Base-by-base conservation (phyloP, 2,329 filamentous ascomycete species). In the Microsporum ferrugineum region DNA sequence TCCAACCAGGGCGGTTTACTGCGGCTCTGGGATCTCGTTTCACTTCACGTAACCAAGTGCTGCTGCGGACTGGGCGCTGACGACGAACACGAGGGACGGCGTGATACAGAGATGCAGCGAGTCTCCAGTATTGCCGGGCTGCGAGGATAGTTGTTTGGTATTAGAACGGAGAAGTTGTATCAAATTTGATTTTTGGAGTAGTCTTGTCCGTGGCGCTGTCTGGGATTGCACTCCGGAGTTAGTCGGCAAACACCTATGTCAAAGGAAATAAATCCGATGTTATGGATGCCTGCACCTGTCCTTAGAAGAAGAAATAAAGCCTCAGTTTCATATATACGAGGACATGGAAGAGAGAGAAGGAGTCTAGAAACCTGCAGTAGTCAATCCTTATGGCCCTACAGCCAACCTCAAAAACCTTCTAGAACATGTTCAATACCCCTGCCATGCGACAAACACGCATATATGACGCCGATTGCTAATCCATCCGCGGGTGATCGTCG, bases 301-400 rank as follows among this genome's bases (percentile, higher is more conserved):
- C 31, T 53, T 53, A 34, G 5, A n/a, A 10, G 10, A 33, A 14
- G 27, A 33, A 53, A 53, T 33, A 1, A 53, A 53, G 12, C 49
- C 27, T 53, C 49, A 53, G 49, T 53, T 53, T 53, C 49, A 53
- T 14, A 33, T 53, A 53, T 53, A 53, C 49, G 49, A 53, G 49
- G 27, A 12, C 49, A 53, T 53, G 31, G n/a, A n/a, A 51, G 27
- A 51, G 23, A 51, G n/a, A 29, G 23, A 27, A 27, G 17, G 36
- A 7, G 6, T 23, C 17, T 14, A 51, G 29, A 51, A 34, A 31
- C 4, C 10, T 14, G 12, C 27, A 7, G 6, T 12, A 33, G 49
- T 10, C 7, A 53, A 33, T 17, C 4, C 5, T 43, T 17, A 43
- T 43, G 4, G 10, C 49, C 6, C 27, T 31, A 34, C 29, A n/a